phyloP scores from a whole-genome alignment of 805 yeast genomes.

The Saturnispora gosingensis region DNA sequence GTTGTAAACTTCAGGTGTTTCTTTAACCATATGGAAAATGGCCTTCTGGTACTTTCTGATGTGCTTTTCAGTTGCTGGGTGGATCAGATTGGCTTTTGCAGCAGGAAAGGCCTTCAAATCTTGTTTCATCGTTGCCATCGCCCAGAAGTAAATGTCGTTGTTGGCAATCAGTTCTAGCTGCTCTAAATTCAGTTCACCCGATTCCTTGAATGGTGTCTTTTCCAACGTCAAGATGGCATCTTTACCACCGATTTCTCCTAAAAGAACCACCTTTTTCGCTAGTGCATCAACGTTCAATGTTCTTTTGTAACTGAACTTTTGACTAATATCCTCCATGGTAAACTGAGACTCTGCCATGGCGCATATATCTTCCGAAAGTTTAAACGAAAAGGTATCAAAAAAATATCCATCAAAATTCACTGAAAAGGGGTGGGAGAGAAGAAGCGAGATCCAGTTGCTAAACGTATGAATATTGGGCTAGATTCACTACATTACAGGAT shows the following conservation, averaged over 20 bases:
- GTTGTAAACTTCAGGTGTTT: slow-evolving; percentile 71
- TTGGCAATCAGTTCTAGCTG: slow-evolving; percentile 36
- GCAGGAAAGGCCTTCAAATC: slow-evolving; percentile 41
- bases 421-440: background rate
- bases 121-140: slow-evolving; percentile 37
- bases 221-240: slow-evolving; percentile 68
- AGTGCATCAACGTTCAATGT: slow-evolving; percentile 54
- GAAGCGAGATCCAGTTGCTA: background rate
- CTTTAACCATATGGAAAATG: slow-evolving; percentile 51
- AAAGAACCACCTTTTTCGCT: slow-evolving; percentile 51
- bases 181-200: slow-evolving; percentile 11
- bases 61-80: slow-evolving; percentile 85
- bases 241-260: slow-evolving; percentile 55
- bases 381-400: background rate
- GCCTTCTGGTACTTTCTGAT: slow-evolving; percentile 65
- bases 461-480: background rate
- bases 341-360: background rate
- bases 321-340: slow-evolving; percentile 14
- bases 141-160: slow-evolving; percentile 87
- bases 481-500: background rate
- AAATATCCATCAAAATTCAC: background rate
- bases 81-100: slow-evolving; percentile 67
- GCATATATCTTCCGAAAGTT: background rate
- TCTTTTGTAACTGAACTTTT: slow-evolving; percentile 35
- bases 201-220: slow-evolving; percentile 49